Percentiles rank a stretch among this genome's conserved stretches.
These are phyloP conservation scores for Aspergillus fructus DNA, from an alignment of 2,329 filamentous ascomycete genomes.

Conservation along the genomic window DNA sequence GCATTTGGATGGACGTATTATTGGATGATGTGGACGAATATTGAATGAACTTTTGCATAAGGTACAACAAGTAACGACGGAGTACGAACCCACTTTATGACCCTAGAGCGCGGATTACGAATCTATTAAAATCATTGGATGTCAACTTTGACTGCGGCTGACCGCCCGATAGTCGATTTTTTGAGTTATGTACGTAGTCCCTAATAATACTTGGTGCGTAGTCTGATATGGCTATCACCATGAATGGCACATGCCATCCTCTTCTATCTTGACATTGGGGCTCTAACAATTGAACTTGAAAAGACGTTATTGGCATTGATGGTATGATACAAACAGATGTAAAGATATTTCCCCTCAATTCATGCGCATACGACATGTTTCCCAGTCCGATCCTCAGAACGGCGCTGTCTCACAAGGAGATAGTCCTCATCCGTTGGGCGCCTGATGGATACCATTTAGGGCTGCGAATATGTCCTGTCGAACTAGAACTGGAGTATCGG, in stretches of 20 bases:
- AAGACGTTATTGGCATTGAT: conserved; percentile 6
- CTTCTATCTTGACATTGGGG: neutral
- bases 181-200: too few species aligned
- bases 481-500: neutral
- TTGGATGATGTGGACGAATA: neutral
- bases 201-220: neutral
- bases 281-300: neutral
- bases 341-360: conserved; percentile 20
- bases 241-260: neutral
- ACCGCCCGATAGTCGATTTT: too few species aligned
- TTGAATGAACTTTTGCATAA: neutral
- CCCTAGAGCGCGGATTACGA: neutral
- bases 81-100: neutral
- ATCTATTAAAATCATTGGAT: too few species aligned
- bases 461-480: neutral
- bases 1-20: conserved; percentile 3
- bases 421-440: neutral
- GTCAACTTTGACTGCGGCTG: too few species aligned
- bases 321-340: conserved; percentile 24
- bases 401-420: neutral
- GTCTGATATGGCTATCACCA: neutral
- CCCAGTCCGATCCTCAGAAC: neutral
- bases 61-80: neutral
- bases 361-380: conserved; percentile 10
- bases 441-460: neutral